Conservation (phyloP, 148 eudicot species). For the Rhododendron henanense region DNA sequence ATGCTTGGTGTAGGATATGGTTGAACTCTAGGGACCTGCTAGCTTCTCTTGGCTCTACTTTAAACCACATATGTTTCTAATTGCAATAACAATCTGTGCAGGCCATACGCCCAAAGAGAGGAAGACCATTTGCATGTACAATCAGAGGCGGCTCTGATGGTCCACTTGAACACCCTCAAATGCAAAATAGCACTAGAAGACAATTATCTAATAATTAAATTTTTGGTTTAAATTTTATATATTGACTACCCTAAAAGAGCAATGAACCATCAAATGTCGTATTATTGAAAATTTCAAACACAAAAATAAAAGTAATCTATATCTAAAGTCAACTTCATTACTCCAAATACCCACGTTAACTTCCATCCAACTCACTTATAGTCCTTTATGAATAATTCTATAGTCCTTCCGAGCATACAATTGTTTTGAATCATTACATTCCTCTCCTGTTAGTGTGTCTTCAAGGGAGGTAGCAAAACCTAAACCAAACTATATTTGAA, state of each 20-base stretch:
- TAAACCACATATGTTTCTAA: background rate
- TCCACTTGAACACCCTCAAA: too few species aligned
- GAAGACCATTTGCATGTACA: background rate
- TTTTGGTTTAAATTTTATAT: background rate
- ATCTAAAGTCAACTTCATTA: too few species aligned
- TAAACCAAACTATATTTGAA: too few species aligned
- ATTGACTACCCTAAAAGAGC: background rate
- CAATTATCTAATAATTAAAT: too few species aligned
- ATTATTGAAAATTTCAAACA: too few species aligned
- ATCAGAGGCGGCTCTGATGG: too few species aligned
- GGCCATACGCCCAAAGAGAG: background rate
- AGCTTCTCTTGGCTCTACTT: background rate
- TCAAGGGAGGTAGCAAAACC: too few species aligned
- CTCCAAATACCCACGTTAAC: too few species aligned
- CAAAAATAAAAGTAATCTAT: too few species aligned
- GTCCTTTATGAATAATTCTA: background rate
- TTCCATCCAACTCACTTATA: background rate
- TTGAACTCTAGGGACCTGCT: background rate
- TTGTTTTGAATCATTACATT: background rate
- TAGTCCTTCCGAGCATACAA: background rate
- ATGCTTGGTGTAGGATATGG: background rate
- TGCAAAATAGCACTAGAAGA: too few species aligned
- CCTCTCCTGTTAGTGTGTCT: background rate
- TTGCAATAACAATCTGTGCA: background rate
- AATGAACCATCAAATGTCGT: background rate